Percentiles rank a stretch among this genome's conserved stretches.
These are phyloP conservation scores for Danielozyma ontarioensis DNA, from an alignment of 805 yeast species.

Conservation along the genomic window DNA sequence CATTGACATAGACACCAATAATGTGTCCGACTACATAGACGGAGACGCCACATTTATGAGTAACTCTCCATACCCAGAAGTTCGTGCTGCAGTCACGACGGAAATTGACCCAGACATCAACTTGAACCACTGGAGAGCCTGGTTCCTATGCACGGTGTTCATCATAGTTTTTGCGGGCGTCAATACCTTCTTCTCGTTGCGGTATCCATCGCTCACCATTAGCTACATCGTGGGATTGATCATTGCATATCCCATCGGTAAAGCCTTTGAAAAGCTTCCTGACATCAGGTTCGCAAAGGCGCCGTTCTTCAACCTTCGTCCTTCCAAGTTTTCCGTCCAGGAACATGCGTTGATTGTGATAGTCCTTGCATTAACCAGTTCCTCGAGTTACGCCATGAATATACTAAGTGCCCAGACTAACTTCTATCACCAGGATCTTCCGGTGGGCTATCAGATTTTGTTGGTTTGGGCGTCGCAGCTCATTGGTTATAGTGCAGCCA, in stretches of 20 bases:
- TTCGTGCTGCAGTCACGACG: constrained; percentile 16
- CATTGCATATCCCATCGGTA: constrained; percentile 19
- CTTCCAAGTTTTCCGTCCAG: constrained; percentile 13
- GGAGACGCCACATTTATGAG: constrained; percentile 10
- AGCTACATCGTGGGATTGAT: constrained; percentile 20
- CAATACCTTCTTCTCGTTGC: constrained; percentile 19
- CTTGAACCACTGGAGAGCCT: constrained; percentile 15
- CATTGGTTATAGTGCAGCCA: constrained; percentile 1
- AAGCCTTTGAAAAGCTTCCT: constrained; percentile 11
- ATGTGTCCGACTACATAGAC: constrained; percentile 6
- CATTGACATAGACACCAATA: constrained; percentile 7
- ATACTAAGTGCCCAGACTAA: constrained; percentile 13
- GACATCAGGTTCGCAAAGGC: constrained; percentile 5
- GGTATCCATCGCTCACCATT: constrained; percentile 20
- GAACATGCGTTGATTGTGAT: constrained; percentile 9
- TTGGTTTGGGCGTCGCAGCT: neutral
- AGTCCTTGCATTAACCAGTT: constrained; percentile 15
- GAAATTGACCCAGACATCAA: constrained; percentile 12
- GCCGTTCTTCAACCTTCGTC: constrained; percentile 15
- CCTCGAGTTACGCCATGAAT: constrained; percentile 13
- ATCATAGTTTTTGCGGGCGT: constrained; percentile 22
- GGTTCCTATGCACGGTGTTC: constrained; percentile 14
- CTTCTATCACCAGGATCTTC: constrained; percentile 7
- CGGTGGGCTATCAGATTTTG: constrained; percentile 1
- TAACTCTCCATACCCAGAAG: constrained; percentile 19